Evolutionary conservation across 108 stramenopile species (phyloP).

Genomic region (Craspedostauros australis): DNA sequence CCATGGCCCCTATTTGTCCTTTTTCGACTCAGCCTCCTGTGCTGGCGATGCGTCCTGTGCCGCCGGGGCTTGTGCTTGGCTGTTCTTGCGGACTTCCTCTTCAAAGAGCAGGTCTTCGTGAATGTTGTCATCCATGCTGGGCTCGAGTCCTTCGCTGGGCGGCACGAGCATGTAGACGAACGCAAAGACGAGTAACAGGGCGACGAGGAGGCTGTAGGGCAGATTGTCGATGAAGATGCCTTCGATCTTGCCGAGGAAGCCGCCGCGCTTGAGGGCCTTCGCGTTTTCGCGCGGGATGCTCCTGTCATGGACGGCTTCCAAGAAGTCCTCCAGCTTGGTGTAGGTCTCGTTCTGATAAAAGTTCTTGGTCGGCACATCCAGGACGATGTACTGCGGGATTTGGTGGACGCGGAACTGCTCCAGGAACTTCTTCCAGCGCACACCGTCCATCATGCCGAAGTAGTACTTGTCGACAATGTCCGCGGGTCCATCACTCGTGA

Average conservation of each 20-base stretch:
- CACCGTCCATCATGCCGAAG: slow-evolving; percentile 74
- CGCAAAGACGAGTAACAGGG: slow-evolving; percentile 9
- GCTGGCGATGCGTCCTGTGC: too few relatives aligned
- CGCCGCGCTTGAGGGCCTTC: neutral
- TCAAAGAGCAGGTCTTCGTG: too few relatives aligned
- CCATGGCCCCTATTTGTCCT: too few relatives aligned
- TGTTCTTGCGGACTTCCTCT: too few relatives aligned
- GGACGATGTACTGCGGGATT: slow-evolving; percentile 60
- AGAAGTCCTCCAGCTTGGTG: slow-evolving; percentile 18
- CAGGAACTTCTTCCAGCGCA: slow-evolving; percentile 63
- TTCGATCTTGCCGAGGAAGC: slow-evolving; percentile 13
- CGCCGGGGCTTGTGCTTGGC: too few relatives aligned
- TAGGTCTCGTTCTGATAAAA: slow-evolving; percentile 65
- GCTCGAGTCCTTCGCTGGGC: slow-evolving; percentile 11
- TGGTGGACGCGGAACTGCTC: slow-evolving; percentile 49
- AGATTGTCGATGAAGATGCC: slow-evolving; percentile 16
- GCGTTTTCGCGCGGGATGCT: slow-evolving; percentile 3
- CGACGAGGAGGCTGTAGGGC: slow-evolving; percentile 20
- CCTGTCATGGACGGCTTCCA: slow-evolving; percentile 25
- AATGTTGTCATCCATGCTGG: too few relatives aligned
- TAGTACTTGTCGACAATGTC: slow-evolving; percentile 40
- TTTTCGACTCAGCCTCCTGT: too few relatives aligned
- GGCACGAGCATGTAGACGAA: slow-evolving; percentile 10
- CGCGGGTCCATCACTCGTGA: slow-evolving; percentile 17
- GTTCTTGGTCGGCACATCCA: slow-evolving; percentile 50